Conservation (phyloP, 164 flowering plant species). For the Euptelea pleiosperma region DNA sequence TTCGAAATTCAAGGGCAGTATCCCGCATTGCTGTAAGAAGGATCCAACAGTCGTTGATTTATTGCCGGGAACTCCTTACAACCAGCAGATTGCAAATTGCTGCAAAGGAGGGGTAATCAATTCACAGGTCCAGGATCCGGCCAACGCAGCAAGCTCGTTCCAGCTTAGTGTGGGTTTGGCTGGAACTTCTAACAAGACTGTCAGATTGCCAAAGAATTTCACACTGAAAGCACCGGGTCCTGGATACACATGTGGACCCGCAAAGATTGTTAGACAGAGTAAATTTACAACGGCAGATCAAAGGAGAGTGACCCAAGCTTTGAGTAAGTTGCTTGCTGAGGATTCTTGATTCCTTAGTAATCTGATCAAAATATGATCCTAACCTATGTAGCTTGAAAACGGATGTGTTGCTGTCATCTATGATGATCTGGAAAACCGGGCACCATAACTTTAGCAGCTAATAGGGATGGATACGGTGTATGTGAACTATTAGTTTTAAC, state of each 20-base stretch:
- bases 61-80: slow-evolving; percentile 69
- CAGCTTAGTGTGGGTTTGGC: slow-evolving; percentile 73
- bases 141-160: slow-evolving; percentile 48
- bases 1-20: slow-evolving; percentile 61
- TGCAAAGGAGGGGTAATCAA: slow-evolving; percentile 77
- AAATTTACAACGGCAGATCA: slow-evolving; percentile 38
- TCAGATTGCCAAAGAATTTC: slow-evolving; percentile 60
- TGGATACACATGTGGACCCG: slow-evolving; percentile 65
- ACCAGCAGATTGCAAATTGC: slow-evolving; percentile 65
- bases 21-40: slow-evolving; percentile 77
- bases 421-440: too few species aligned
- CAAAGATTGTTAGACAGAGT: slow-evolving; percentile 43
- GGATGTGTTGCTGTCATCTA: too few species aligned
- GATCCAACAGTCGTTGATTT: slow-evolving; percentile 69
- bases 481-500: too few species aligned
- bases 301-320: slow-evolving; percentile 61
- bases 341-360: neutral
- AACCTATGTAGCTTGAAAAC: too few species aligned
- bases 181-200: slow-evolving; percentile 68
- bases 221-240: slow-evolving; percentile 66
- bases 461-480: too few species aligned
- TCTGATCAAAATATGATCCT: too few species aligned
- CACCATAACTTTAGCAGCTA: too few species aligned
- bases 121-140: slow-evolving; percentile 72
- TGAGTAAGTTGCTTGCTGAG: slow-evolving; percentile 41